phyloP scores from a whole-genome alignment of 1,284 basidiomycete genomes.

The Volvariella volvacea region DNA sequence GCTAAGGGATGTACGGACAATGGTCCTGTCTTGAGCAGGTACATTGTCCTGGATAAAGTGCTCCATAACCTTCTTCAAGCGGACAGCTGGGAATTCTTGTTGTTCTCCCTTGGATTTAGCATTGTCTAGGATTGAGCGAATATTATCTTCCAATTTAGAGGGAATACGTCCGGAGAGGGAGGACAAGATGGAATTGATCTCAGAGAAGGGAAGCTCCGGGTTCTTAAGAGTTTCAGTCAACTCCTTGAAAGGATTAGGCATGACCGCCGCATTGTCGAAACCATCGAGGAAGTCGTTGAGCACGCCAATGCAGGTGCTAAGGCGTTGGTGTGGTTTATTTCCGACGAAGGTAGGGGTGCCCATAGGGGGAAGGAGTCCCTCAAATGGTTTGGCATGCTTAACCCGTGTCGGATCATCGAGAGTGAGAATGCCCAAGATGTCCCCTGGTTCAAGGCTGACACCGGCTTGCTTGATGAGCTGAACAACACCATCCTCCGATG shows the following conservation, averaged over 20 bases:
- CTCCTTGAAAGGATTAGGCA: conserved; percentile 80
- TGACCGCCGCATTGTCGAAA: conserved; percentile 89
- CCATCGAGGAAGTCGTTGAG: conserved; percentile 93
- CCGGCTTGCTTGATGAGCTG: conserved; percentile 98
- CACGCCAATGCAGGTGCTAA: conserved; percentile 70
- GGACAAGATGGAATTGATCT: conserved; percentile 81
- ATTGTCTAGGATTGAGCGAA: conserved; percentile 76
- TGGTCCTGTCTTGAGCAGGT: conserved; percentile 69
- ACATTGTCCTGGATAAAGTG: conserved; percentile 82
- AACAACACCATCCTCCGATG: conserved; percentile 93
- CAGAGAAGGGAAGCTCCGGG: conserved; percentile 86
- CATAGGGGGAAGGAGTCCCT: conserved; percentile 84
- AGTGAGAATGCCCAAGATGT: conserved; percentile 95
- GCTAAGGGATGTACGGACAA: conserved; percentile 70
- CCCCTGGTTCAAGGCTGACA: conserved; percentile 94
- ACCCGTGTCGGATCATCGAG: conserved; percentile 96
- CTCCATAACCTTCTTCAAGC: conserved; percentile 81
- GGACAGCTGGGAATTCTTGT: conserved; percentile 81
- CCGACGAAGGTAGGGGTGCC: conserved; percentile 85
- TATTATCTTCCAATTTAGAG: conserved; percentile 81
- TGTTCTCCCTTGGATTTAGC: conserved; percentile 64
- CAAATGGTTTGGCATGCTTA: conserved; percentile 97
- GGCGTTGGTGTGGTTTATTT: conserved; percentile 87
- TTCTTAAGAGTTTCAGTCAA: conserved; percentile 75
- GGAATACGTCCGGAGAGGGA: conserved; percentile 93